A percentile compares a stretch with the other conserved stretches of the same genome.
phyloP scores from a whole-genome alignment of 2,329 filamentous ascomycete species.

The Ophiostoma triangulosporum region DNA sequence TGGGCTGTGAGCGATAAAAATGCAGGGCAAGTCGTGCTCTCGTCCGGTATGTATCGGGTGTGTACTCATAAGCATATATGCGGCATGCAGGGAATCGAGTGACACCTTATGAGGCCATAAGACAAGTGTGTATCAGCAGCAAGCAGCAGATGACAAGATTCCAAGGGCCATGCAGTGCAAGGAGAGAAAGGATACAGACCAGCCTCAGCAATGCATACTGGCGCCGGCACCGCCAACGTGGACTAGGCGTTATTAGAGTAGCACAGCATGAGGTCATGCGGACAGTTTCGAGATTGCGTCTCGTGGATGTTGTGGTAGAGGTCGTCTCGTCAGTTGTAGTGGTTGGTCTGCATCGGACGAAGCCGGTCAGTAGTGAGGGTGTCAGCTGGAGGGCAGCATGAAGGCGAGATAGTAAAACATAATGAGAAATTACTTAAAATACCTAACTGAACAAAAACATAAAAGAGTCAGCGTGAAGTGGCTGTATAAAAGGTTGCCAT shows the following conservation, averaged over 20 bases:
- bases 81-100: neutral
- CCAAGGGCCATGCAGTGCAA: neutral
- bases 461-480: neutral
- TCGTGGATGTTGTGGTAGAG: no score
- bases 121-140: no score
- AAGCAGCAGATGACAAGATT: neutral
- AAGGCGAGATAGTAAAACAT: no score
- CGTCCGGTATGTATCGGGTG: neutral
- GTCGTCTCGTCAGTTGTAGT: neutral
- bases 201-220: neutral
- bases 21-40: neutral
- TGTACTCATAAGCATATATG: neutral
- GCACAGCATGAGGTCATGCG: neutral
- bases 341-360: no score
- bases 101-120: slow-evolving; percentile 1
- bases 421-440: no score
- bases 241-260: neutral
- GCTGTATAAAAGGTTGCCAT: neutral
- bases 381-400: no score
- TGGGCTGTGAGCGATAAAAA: neutral
- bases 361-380: no score
- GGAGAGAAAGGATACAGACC: neutral
- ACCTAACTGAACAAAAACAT: no score
- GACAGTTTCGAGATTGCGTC: neutral
- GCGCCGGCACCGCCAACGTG: neutral